phyloP scores from a whole-genome alignment of 2,329 filamentous ascomycete species.

The Harringtonia lauricola region DNA sequence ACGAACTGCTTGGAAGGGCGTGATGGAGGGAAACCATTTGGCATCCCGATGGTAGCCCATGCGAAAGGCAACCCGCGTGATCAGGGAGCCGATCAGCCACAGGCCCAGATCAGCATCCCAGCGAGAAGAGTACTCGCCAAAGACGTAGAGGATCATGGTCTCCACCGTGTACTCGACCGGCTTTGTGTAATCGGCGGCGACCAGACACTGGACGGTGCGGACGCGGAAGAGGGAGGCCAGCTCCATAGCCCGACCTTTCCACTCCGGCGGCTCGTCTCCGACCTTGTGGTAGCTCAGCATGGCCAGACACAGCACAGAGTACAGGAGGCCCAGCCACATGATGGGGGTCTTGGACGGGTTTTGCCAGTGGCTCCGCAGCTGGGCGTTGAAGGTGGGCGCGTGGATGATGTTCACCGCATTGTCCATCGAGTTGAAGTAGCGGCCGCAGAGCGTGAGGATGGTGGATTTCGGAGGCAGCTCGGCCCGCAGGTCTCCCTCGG shows the following conservation, averaged over 20 bases:
- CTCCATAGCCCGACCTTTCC: conserved; percentile 53
- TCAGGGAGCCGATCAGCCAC: conserved; percentile 44
- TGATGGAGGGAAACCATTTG: conserved; percentile 60
- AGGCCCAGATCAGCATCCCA: conserved; percentile 64
- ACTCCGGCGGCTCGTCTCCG: conserved; percentile 70
- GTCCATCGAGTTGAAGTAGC: conserved; percentile 81
- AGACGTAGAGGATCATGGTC: conserved; percentile 63
- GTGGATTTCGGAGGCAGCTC: conserved; percentile 71
- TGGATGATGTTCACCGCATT: conserved; percentile 66
- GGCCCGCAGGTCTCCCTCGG: conserved; percentile 66
- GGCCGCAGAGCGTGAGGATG: conserved; percentile 73
- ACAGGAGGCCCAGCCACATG: conserved; percentile 70
- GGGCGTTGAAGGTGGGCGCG: conserved; percentile 72
- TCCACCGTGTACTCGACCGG: conserved; percentile 68
- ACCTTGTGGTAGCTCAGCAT: conserved; percentile 71
- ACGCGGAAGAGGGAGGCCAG: conserved; percentile 54
- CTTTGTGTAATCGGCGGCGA: conserved; percentile 67
- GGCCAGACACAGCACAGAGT: conserved; percentile 64
- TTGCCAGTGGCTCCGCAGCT: conserved; percentile 56
- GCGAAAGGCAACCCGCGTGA: conserved; percentile 48
- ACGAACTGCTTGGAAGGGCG: conserved; percentile 59
- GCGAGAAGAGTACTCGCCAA: conserved; percentile 62
- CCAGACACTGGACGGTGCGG: conserved; percentile 66
- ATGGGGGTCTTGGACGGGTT: conserved; percentile 61
- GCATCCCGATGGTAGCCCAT: conserved; percentile 74